Evolutionary conservation across 1,284 basidiomycete genomes (phyloP).

Genomic region (Quambalaria eucalypti): DNA sequence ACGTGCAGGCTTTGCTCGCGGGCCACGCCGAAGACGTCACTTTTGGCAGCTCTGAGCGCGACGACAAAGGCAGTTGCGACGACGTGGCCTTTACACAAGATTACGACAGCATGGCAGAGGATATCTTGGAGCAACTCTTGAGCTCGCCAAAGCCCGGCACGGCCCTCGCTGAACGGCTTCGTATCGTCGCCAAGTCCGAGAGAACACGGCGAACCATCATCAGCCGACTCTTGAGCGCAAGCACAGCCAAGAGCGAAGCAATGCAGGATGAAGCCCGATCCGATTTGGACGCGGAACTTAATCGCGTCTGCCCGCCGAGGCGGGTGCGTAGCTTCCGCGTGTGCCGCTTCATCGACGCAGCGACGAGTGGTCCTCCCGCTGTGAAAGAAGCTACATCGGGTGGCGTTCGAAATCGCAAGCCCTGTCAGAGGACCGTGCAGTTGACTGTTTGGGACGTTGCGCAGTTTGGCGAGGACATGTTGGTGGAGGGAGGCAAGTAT

Average conservation of each 20-base stretch:
- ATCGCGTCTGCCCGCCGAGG: conserved; percentile 67
- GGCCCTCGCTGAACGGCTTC: background rate
- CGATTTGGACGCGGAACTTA: conserved; percentile 10
- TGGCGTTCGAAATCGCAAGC: background rate
- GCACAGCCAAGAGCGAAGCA: background rate
- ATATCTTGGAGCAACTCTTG: background rate
- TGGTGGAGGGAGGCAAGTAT: background rate
- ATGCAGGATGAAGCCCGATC: conserved; percentile 9
- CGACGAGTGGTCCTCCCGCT: conserved; percentile 8
- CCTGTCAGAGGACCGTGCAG: background rate
- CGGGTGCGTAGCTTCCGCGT: conserved; percentile 73
- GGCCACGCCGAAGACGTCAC: background rate
- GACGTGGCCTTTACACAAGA: background rate
- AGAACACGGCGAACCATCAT: no score
- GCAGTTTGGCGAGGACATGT: background rate
- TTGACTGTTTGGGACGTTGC: background rate
- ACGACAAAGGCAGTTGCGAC: background rate
- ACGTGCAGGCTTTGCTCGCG: background rate
- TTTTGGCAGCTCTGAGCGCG: background rate
- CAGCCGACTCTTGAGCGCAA: background rate
- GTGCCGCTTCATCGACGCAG: conserved; percentile 64
- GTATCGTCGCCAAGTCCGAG: background rate
- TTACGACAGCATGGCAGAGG: background rate
- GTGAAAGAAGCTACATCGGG: background rate
- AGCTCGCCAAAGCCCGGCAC: background rate